phyloP scores from a whole-genome alignment of 2,329 filamentous ascomycete genomes.

The Trichoderma breve region DNA sequence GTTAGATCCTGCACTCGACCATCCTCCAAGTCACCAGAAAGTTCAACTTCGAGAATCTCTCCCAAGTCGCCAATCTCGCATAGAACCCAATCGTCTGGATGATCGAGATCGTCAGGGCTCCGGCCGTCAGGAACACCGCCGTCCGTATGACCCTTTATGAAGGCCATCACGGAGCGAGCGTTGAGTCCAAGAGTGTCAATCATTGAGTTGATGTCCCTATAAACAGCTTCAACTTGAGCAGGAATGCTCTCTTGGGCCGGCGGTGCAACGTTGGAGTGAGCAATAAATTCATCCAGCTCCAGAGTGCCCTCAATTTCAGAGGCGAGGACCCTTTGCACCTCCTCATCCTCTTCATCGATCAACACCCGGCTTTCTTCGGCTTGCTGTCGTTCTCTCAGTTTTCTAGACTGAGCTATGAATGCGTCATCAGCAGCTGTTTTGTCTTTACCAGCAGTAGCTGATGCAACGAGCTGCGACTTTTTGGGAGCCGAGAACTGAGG shows the following conservation, averaged over 20 bases:
- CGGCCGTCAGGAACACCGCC: conserved; percentile 53
- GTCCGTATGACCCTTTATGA: conserved; percentile 66
- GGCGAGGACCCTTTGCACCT: conserved; percentile 60
- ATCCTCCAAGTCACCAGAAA: conserved; percentile 63
- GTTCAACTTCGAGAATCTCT: conserved; percentile 59
- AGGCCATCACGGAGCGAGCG: conserved; percentile 61
- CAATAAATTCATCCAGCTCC: conserved; percentile 66
- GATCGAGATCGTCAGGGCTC: conserved; percentile 66
- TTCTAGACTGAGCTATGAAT: conserved; percentile 51
- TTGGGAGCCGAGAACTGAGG: conserved; percentile 50
- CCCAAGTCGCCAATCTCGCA: conserved; percentile 71
- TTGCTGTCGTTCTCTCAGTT: conserved; percentile 53
- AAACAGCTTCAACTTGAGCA: conserved; percentile 64
- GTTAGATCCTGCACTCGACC: conserved; percentile 67
- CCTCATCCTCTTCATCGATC: conserved; percentile 67
- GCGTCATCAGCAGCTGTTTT: conserved; percentile 42
- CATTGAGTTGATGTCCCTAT: conserved; percentile 88
- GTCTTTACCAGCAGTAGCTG: conserved; percentile 41
- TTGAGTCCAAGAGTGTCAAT: conserved; percentile 90
- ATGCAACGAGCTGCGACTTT: conserved; percentile 36
- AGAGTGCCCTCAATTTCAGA: conserved; percentile 61
- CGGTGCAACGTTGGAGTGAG: conserved; percentile 53
- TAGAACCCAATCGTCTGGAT: conserved; percentile 68
- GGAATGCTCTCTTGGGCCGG: conserved; percentile 57
- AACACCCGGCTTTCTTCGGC: conserved; percentile 57